Base-by-base conservation (phyloP, 73 alveolate species). In the Symbiodinium natans region DNA sequence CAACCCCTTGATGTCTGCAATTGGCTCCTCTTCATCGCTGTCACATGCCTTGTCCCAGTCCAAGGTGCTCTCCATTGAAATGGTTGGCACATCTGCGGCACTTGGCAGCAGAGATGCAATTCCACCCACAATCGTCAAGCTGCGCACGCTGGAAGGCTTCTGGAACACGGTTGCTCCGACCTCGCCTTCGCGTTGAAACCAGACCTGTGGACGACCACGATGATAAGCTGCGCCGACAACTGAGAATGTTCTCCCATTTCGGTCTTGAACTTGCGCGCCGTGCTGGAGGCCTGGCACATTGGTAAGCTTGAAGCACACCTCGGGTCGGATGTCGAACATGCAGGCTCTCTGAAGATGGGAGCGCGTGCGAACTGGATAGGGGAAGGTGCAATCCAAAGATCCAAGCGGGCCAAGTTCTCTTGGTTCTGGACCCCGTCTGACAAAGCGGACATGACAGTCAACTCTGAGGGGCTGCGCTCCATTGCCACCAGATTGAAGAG, bases 1-100 rank as follows among this genome's bases (percentile, higher is more conserved):
- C 23, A 75, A 46, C 25, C 43, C 43, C 23, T 39, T 75, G 3
- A 75, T 1, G 6, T 36, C 86, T 25, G 17, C 48, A 25, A 31
- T 9, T 75, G 86, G 10, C 9, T 27, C 52, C 25, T 46, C 59
- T 10, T 75, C 86, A 74, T 74, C 86, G 43, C 42, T 31, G 86
- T 31, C 42, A 25, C 46, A 31, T 11, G 86, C 86, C 86, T 74
- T 46, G 38, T 75, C 86, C 86, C 86, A 75, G 23, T 75, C 86
- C 86, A 75, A 75, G 23, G 86, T 1, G 41, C 38, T n/a, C 46
- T 25, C 17, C 86, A n/a, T 8, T 19, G 54, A 46, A 42, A 75
- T 63, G 82, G 3, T 33, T 33, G 46, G 46, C 54, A 75, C 41
- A 33, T 75, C 86, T 29, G 46, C 46, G 1, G 48, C 43, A 2